These are phyloP conservation scores for Orychophragmus violaceus DNA, from an alignment of 345 rosid species.

Conservation along the genomic window DNA sequence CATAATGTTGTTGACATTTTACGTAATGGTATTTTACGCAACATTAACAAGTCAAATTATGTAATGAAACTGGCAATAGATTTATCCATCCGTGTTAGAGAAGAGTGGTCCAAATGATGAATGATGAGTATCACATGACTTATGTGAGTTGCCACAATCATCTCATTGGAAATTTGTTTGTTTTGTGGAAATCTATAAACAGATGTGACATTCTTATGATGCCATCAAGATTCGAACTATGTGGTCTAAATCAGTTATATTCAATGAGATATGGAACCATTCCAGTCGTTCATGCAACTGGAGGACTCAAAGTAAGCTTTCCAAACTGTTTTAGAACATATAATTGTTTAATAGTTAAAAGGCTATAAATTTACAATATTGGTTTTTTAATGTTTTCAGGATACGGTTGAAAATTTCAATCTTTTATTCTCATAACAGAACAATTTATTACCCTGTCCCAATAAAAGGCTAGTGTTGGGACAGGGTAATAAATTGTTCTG, in stretches of 20 bases:
- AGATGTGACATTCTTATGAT: slow-evolving; percentile 91
- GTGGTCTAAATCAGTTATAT: slow-evolving; percentile 87
- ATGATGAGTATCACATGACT: neutral
- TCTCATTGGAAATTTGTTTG: neutral
- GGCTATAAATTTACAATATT: neutral
- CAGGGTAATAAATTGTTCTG: no score
- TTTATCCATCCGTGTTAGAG: no score
- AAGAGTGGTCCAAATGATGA: no score
- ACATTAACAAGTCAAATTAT: no score
- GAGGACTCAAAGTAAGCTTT: slow-evolving; percentile 81
- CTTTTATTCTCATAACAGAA: no score
- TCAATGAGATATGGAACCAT: slow-evolving; percentile 96
- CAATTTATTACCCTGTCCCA: no score
- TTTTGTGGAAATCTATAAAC: slow-evolving; percentile 17
- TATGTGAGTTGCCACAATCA: neutral
- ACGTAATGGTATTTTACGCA: no score
- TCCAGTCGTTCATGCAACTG: no score
- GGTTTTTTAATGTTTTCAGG: slow-evolving; percentile 38
- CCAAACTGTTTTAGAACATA: neutral
- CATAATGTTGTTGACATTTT: no score
- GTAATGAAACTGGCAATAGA: no score
- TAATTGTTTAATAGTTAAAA: neutral
- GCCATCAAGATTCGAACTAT: slow-evolving; percentile 97
- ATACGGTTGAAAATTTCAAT: no score
- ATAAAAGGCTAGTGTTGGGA: slow-evolving; percentile 54